These are phyloP conservation scores for Cladosporium cucumerinum DNA, from an alignment of 2,329 filamentous ascomycete genomes.

Conservation along the genomic window DNA sequence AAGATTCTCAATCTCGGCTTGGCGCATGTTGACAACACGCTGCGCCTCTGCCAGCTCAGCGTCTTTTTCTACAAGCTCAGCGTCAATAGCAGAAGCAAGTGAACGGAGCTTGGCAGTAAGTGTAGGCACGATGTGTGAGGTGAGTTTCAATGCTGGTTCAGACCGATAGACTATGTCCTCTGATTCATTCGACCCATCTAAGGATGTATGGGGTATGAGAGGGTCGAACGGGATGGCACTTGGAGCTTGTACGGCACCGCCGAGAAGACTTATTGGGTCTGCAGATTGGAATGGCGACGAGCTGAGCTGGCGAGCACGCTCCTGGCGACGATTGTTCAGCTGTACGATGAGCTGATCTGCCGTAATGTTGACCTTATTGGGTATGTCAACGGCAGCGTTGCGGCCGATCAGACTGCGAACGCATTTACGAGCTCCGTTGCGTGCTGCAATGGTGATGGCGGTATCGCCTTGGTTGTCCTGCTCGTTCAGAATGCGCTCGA, in stretches of 20 bases:
- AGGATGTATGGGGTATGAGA: slow-evolving; percentile 21
- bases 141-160: slow-evolving; percentile 55
- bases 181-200: slow-evolving; percentile 26
- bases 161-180: slow-evolving; percentile 38
- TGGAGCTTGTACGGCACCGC: slow-evolving; percentile 28
- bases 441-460: slow-evolving; percentile 79
- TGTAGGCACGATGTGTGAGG: slow-evolving; percentile 59
- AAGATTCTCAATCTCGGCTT: slow-evolving; percentile 62
- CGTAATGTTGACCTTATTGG: slow-evolving; percentile 76
- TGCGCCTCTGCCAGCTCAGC: slow-evolving; percentile 46
- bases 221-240: slow-evolving; percentile 29
- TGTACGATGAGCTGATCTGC: slow-evolving; percentile 79
- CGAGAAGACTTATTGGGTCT: slow-evolving; percentile 7
- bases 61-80: slow-evolving; percentile 71
- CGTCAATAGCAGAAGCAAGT: slow-evolving; percentile 59
- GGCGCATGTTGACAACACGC: slow-evolving; percentile 55
- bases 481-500: slow-evolving; percentile 74
- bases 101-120: slow-evolving; percentile 46
- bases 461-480: slow-evolving; percentile 89
- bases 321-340: slow-evolving; percentile 65
- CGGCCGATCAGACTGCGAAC: slow-evolving; percentile 66
- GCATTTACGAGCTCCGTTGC: slow-evolving; percentile 78
- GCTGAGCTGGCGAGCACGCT: slow-evolving; percentile 64
- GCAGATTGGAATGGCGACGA: slow-evolving; percentile 57
- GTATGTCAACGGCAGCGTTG: slow-evolving; percentile 77